Base-by-base conservation (phyloP, 768 basidiomycete genomes). In the Hortiboletus campestris region DNA sequence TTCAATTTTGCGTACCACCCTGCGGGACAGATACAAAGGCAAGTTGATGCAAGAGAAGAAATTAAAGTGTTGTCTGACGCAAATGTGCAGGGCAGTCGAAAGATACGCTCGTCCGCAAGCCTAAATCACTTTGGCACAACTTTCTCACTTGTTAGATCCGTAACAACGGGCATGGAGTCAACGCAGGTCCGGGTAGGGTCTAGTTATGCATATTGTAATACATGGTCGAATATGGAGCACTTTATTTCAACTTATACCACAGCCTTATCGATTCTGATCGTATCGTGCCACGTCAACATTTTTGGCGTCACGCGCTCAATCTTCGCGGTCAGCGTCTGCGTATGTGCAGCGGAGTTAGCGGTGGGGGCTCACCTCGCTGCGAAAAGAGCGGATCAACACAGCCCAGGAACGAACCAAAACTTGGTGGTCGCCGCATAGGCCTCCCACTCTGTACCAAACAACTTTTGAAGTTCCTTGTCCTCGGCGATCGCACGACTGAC, bases 391-490 rank as follows among this genome's bases (percentile, higher is more conserved):
- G 39, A 59, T 71, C 53, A 80, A 46, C 70, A 63, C 7, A 82
- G 54, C 16, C 80, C 76, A 14, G 81, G 81, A 45, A 80, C 61
- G 57, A 82, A 81, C 80, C 80, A 80, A 67, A 68, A 77, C 32
- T 65, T 75, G 19, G 79, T 80, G n/a, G 63, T 57, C 8, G 60
- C 65, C 17, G 78, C 80, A 58, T 80, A 82, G 16, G 61, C 62
- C 3, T 80, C 77, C 81, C 81, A 83, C 59, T 80, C 74, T 12
- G 70, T 61, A 31, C 72, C 72, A 45, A 81, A 82, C 39, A 75
- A 44, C 58, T 76, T 75, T 46, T 66, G 67, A 69, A 83, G 78
- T 62, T 81, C 76, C 46, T 63, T 68, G 56, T 83, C 82, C 68
- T 83, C 82, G 6, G 80, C 80, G 39, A 73, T 65, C 1, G 78